phyloP scores from a whole-genome alignment of 345 rosid species.

The Salix dunnii region DNA sequence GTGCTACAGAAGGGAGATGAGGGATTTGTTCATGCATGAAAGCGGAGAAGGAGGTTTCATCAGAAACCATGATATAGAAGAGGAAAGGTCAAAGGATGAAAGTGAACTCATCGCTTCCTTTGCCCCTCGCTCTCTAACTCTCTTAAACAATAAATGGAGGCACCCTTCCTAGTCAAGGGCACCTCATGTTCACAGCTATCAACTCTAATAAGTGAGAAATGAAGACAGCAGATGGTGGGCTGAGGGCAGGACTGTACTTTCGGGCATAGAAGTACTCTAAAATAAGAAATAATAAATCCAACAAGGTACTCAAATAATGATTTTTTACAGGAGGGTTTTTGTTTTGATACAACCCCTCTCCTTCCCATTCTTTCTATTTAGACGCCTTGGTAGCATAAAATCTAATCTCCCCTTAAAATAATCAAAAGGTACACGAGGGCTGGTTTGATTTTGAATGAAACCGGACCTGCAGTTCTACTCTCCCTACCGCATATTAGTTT shows the following conservation, averaged over 20 bases:
- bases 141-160: constrained; percentile 14
- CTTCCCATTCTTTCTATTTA: background rate
- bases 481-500: constrained; percentile 10
- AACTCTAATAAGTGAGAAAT: background rate
- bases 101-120: constrained; percentile 14
- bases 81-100: constrained; percentile 26
- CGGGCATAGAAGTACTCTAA: background rate
- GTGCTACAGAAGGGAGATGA: background rate
- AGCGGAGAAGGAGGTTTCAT: background rate
- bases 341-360: background rate
- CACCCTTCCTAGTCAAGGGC: constrained; percentile 10
- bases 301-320: background rate
- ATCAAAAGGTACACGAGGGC: background rate
- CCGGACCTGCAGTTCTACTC: no score
- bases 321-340: background rate
- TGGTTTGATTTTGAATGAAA: background rate
- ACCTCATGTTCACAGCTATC: constrained; percentile 1
- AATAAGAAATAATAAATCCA: background rate
- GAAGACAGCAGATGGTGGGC: background rate
- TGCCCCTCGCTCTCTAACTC: background rate
- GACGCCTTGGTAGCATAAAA: background rate
- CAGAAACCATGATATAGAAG: constrained; percentile 4
- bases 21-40: constrained; percentile 27
- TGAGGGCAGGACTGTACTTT: constrained; percentile 7
- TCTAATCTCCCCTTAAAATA: background rate